Conservation (phyloP, 257 asterid genomes). For the Misopates orontium region DNA sequence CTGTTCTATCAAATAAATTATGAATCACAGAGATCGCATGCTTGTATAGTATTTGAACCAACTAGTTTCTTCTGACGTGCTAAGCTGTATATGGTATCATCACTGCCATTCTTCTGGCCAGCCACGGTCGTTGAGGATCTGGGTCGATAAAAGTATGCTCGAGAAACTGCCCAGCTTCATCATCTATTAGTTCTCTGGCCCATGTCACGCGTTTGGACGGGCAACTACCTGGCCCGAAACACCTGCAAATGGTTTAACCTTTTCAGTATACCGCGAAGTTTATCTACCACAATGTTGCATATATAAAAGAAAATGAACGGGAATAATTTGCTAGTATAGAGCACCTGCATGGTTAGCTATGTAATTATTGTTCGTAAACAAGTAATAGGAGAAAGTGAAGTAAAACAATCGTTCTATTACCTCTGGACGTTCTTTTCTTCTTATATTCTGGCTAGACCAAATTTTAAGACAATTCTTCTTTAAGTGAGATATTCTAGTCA, state of each 20-base stretch:
- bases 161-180: slow-evolving; percentile 79
- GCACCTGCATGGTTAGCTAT: no score
- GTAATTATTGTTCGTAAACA: no score
- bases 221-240: slow-evolving; percentile 86
- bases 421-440: no score
- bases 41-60: neutral
- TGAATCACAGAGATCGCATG: slow-evolving; percentile 4
- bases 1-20: neutral
- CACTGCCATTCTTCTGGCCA: slow-evolving; percentile 69
- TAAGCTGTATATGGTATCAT: slow-evolving; percentile 76
- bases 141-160: slow-evolving; percentile 75
- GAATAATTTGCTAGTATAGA: no score
- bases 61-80: slow-evolving; percentile 8
- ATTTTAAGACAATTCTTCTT: no score
- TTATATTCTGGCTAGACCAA: no score
- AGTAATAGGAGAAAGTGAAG: no score
- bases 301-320: slow-evolving; percentile 36
- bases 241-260: slow-evolving; percentile 44
- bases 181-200: slow-evolving; percentile 86
- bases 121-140: slow-evolving; percentile 71
- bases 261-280: slow-evolving; percentile 62
- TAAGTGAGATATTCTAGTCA: no score
- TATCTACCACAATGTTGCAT: slow-evolving; percentile 10
- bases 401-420: no score
- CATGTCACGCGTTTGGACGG: slow-evolving; percentile 75